Conservation (phyloP, 306 rosid genomes). For the Pterocarpus santalinus region DNA sequence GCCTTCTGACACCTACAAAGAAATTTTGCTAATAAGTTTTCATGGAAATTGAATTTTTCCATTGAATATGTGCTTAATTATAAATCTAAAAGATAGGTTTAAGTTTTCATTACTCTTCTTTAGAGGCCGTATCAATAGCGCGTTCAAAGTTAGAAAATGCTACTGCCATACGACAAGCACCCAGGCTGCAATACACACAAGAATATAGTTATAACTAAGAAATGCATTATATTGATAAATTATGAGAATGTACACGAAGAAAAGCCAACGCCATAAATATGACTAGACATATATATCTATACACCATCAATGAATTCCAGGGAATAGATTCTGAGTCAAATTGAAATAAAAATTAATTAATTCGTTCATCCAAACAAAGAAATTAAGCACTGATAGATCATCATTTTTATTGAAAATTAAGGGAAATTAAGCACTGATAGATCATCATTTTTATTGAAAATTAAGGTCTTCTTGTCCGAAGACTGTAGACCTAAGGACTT, state of each 20-base stretch:
- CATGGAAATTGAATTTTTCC: slow-evolving; percentile 1
- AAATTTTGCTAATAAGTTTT: background rate
- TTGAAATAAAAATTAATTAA: background rate
- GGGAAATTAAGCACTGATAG: background rate
- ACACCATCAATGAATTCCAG: background rate
- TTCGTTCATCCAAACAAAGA: background rate
- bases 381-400: background rate
- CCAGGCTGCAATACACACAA: slow-evolving; percentile 36
- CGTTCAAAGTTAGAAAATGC: slow-evolving; percentile 1
- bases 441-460: no score
- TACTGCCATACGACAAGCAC: slow-evolving; percentile 35
- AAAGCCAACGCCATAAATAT: background rate
- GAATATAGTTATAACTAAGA: background rate
- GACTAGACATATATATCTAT: background rate
- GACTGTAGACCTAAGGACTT: no score
- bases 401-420: no score
- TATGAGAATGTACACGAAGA: background rate
- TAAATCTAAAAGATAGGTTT: background rate
- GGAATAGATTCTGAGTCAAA: background rate
- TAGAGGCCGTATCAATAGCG: background rate
- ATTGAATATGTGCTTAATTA: background rate
- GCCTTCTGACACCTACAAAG: slow-evolving; percentile 39
- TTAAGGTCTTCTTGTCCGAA: no score
- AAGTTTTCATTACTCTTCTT: slow-evolving; percentile 39
- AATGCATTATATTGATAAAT: background rate